Evolutionary conservation across 2,329 filamentous ascomycete species (phyloP).

Genomic region (Curvularia eragrostidis): DNA sequence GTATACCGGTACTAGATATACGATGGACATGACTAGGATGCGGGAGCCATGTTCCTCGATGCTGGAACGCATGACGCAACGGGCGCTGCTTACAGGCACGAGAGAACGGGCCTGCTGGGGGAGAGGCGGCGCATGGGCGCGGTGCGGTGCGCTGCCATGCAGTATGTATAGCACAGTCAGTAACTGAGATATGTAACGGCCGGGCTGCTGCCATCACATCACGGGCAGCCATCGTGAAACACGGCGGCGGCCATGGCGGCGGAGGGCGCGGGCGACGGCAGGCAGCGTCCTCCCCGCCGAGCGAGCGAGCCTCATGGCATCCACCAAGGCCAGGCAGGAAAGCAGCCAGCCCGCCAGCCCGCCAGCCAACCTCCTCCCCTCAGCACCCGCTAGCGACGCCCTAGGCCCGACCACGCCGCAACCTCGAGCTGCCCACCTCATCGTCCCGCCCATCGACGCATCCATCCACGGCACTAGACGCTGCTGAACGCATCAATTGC

Average conservation of each 20-base stretch:
- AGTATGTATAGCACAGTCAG: too few species aligned
- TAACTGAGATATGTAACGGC: too few species aligned
- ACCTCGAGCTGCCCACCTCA: not conserved
- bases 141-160: not conserved
- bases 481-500: slow-evolving; percentile 12
- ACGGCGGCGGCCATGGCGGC: not conserved
- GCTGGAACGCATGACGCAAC: slow-evolving; percentile 25
- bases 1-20: not conserved
- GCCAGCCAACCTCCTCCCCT: slow-evolving; percentile 5
- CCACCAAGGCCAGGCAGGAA: too few species aligned
- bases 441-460: not conserved
- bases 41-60: slow-evolving; percentile 8
- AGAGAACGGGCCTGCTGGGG: not conserved
- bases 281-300: slow-evolving; percentile 18
- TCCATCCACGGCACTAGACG: not conserved
- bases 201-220: too few species aligned
- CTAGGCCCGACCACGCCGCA: slow-evolving; percentile 12
- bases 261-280: not conserved
- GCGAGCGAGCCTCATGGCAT: too few species aligned
- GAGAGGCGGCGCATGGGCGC: not conserved
- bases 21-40: slow-evolving; percentile 6
- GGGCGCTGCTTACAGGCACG: not conserved
- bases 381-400: slow-evolving; percentile 5
- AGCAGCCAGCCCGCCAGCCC: slow-evolving; percentile 9
- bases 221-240: too few species aligned